These are phyloP conservation scores for Fusarium foetens DNA, from an alignment of 2,329 filamentous ascomycete species.

Conservation along the genomic window DNA sequence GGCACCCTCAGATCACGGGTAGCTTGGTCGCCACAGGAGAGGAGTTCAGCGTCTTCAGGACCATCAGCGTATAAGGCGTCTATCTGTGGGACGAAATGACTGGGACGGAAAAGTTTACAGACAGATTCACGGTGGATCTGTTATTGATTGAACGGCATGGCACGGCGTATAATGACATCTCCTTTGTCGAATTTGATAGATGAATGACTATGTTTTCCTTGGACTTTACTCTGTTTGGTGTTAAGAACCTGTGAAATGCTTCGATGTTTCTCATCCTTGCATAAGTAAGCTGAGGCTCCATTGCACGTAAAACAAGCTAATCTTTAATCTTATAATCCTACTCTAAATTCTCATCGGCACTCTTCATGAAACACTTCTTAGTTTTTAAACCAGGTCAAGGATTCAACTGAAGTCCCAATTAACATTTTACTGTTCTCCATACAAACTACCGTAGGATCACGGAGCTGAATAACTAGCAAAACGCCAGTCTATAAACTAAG, in stretches of 20 bases:
- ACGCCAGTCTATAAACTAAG: background rate
- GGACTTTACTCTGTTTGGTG: background rate
- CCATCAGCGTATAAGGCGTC: conserved; percentile 75
- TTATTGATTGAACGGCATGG: conserved; percentile 41
- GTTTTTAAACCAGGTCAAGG: background rate
- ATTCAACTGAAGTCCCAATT: background rate
- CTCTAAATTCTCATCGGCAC: background rate
- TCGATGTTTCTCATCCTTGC: background rate
- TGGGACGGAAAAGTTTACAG: conserved; percentile 29
- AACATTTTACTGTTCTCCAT: background rate
- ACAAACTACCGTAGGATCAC: background rate
- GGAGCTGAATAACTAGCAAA: background rate
- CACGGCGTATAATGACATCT: conserved; percentile 39
- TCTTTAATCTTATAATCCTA: background rate
- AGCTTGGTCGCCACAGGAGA: conserved; percentile 90
- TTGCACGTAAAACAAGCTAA: background rate
- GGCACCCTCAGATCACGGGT: conserved; percentile 96
- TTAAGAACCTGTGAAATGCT: background rate
- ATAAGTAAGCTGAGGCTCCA: background rate
- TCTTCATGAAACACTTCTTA: background rate
- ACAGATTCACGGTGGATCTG: conserved; percentile 23
- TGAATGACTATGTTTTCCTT: conserved; percentile 15
- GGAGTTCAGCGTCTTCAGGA: conserved; percentile 86
- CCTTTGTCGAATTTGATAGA: conserved; percentile 36
- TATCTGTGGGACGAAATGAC: background rate